Evolutionary conservation across 2,329 filamentous ascomycete species (phyloP).

Genomic region (Colletotrichum zoysiae): DNA sequence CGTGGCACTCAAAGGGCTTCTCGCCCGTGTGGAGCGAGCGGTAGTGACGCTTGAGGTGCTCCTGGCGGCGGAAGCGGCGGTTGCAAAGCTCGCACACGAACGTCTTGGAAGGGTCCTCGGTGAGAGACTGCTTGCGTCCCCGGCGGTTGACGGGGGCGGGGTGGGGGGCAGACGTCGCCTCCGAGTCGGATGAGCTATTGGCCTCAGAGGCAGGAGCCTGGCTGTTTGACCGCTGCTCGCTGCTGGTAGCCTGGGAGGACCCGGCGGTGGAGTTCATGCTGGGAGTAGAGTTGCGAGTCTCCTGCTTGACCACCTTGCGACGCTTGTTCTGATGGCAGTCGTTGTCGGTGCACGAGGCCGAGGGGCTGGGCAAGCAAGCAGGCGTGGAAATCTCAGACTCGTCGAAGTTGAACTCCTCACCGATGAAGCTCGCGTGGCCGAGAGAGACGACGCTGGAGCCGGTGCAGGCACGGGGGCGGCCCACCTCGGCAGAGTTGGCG

Average conservation of each 20-base stretch:
- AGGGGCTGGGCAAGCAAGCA: constrained; percentile 73
- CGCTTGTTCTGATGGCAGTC: constrained; percentile 70
- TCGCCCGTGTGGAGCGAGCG: constrained; percentile 98
- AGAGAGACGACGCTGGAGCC: constrained; percentile 76
- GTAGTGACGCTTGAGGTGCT: constrained; percentile 98
- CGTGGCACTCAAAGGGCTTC: constrained; percentile 97
- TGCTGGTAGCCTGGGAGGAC: constrained; percentile 49
- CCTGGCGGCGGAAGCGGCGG: constrained; percentile 96
- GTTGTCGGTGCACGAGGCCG: constrained; percentile 63
- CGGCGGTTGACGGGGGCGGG: constrained; percentile 83
- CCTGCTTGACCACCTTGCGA: constrained; percentile 64
- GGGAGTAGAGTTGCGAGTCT: constrained; percentile 51
- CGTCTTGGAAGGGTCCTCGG: constrained; percentile 97
- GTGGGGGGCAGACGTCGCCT: constrained; percentile 56
- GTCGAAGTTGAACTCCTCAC: constrained; percentile 79
- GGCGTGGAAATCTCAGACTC: constrained; percentile 73
- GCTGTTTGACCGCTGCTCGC: constrained; percentile 52
- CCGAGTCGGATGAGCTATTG: constrained; percentile 58
- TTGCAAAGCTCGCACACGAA: constrained; percentile 98
- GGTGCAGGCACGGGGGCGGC: constrained; percentile 77
- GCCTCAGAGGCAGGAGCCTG: constrained; percentile 50
- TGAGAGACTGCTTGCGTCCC: constrained; percentile 97
- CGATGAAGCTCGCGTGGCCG: constrained; percentile 81
- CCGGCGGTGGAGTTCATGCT: constrained; percentile 59
- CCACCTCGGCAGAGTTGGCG: constrained; percentile 67